Evolutionary conservation across 2,329 filamentous ascomycete genomes (phyloP).

Genomic region (Aspergillus carbonarius): DNA sequence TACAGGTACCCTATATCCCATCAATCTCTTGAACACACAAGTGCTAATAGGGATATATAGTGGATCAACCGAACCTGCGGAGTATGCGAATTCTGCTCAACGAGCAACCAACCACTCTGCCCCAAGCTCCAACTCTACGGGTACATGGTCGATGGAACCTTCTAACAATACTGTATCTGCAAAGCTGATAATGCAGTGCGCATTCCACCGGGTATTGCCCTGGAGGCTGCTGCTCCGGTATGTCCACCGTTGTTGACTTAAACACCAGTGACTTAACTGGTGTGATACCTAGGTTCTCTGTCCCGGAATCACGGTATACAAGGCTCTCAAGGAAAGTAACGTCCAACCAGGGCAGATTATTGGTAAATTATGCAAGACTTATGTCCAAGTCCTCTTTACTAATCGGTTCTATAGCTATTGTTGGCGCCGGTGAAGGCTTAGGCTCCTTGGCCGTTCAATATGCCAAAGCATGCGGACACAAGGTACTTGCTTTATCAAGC

Average conservation of each 20-base stretch:
- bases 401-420: constrained; percentile 61
- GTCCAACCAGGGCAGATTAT: constrained; percentile 66
- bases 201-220: constrained; percentile 71
- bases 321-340: constrained; percentile 80
- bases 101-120: constrained; percentile 78
- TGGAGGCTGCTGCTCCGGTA: constrained; percentile 71
- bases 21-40: too few relatives aligned
- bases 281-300: constrained; percentile 59
- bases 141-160: constrained; percentile 87
- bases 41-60: constrained; percentile 31
- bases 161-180: constrained; percentile 88
- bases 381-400: background rate
- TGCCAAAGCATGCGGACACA: constrained; percentile 83
- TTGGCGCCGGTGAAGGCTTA: constrained; percentile 82
- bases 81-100: constrained; percentile 75
- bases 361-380: constrained; percentile 29
- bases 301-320: constrained; percentile 86
- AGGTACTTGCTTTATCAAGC: constrained; percentile 76
- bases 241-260: background rate
- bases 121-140: constrained; percentile 71
- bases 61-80: constrained; percentile 90
- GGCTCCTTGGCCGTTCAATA: constrained; percentile 82
- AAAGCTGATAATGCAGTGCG: constrained; percentile 82
- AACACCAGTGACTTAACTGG: background rate
- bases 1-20: constrained; percentile 3